phyloP scores from a whole-genome alignment of 164 flowering plant genomes.

The Liriodendron chinense region DNA sequence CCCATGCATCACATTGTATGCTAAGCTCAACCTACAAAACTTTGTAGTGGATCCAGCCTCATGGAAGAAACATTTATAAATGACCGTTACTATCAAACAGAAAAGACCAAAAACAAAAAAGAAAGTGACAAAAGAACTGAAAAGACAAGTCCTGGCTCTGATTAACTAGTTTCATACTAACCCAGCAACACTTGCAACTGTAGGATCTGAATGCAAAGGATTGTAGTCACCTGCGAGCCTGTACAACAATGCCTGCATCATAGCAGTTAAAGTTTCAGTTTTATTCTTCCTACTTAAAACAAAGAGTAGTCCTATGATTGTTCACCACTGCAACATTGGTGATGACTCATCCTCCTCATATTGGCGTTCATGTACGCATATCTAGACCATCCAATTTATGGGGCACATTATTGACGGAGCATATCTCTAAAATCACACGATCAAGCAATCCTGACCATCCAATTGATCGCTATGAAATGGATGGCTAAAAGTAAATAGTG shows the following conservation, averaged over 20 bases:
- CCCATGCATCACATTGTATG: no score
- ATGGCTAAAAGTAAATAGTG: no score
- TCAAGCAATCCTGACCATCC: no score
- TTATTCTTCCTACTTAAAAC: background rate
- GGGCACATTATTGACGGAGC: no score
- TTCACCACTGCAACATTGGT: background rate
- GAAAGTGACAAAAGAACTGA: background rate
- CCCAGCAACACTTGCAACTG: slow-evolving; percentile 80
- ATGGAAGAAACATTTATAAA: no score
- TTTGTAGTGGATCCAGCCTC: no score
- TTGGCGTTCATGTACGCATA: no score
- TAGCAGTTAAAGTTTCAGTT: background rate
- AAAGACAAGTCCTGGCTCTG: background rate
- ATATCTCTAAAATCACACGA: no score
- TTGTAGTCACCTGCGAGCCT: slow-evolving; percentile 95
- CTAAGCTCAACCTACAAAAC: no score
- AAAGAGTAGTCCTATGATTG: background rate
- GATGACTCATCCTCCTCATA: no score
- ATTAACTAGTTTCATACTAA: slow-evolving; percentile 28
- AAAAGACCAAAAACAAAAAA: background rate
- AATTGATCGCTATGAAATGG: no score
- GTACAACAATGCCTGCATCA: slow-evolving; percentile 81
- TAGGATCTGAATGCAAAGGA: slow-evolving; percentile 92
- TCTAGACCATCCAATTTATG: no score
- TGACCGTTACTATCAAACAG: background rate